phyloP scores from a whole-genome alignment of 495 filamentous ascomycete genomes.

The Tuber brumale region DNA sequence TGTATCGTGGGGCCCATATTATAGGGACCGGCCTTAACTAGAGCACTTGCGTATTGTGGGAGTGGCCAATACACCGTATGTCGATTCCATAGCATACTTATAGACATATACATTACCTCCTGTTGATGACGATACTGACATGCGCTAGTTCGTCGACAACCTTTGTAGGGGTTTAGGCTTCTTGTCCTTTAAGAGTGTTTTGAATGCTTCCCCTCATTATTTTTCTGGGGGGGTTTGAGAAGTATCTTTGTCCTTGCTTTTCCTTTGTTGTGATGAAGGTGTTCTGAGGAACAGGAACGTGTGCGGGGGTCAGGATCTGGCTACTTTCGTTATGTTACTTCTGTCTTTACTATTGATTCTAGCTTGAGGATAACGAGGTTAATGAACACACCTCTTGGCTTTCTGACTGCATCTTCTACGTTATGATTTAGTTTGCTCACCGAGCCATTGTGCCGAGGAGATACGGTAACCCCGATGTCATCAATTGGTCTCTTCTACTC shows the following conservation, averaged over 20 bases:
- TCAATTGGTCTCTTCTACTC: too few relatives aligned
- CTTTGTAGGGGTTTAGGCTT: background rate
- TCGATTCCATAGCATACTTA: background rate
- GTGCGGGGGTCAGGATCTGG: background rate
- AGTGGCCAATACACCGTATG: background rate
- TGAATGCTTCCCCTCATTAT: background rate
- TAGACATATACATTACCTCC: background rate
- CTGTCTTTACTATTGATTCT: background rate
- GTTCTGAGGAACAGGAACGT: background rate
- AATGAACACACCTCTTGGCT: background rate
- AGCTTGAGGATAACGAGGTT: background rate
- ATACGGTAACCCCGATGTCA: too few relatives aligned
- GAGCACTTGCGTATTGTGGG: background rate
- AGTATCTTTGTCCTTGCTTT: background rate
- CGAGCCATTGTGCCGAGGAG: too few relatives aligned
- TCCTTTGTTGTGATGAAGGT: background rate
- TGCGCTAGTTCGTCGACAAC: background rate
- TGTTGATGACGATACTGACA: background rate
- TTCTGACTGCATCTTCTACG: background rate
- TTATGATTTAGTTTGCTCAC: too few relatives aligned
- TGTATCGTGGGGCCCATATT: too few relatives aligned
- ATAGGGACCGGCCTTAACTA: background rate
- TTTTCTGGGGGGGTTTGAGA: background rate
- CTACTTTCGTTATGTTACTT: background rate
- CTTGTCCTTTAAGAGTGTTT: background rate